phyloP scores from a whole-genome alignment of 2,329 filamentous ascomycete species.

The Nemania sp. region DNA sequence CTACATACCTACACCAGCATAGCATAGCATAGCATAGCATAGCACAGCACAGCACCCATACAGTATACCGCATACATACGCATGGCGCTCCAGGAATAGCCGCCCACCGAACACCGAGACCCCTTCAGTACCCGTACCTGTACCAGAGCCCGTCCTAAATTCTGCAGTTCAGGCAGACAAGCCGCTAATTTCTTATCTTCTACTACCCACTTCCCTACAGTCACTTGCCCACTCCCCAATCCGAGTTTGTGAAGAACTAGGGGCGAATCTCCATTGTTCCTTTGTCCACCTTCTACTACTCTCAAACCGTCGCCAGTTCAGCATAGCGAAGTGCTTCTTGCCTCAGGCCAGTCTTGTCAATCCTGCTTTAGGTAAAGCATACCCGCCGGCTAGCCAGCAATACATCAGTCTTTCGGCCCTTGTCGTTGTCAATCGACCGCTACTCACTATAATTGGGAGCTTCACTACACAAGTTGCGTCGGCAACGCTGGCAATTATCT shows the following conservation, averaged over 20 bases:
- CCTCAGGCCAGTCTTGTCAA: conserved; percentile 3
- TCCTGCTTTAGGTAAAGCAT: conserved; percentile 12
- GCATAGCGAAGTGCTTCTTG: conserved; percentile 14
- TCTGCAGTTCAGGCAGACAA: conserved; percentile 40
- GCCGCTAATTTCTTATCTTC: conserved; percentile 42
- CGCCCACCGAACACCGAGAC: conserved; percentile 31
- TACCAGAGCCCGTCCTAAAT: background rate
- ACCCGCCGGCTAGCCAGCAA: background rate
- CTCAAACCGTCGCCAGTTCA: conserved; percentile 11
- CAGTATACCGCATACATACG: background rate
- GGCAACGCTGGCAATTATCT: conserved; percentile 28
- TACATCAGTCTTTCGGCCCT: conserved; percentile 12
- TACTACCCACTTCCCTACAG: conserved; percentile 28
- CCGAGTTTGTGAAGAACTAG: conserved; percentile 40
- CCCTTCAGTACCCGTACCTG: conserved; percentile 11
- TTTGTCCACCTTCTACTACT: conserved; percentile 17
- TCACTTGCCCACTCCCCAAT: conserved; percentile 30
- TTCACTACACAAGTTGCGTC: conserved; percentile 20
- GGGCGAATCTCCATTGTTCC: conserved; percentile 37
- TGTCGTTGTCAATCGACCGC: conserved; percentile 1
- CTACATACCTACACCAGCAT: background rate
- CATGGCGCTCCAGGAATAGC: conserved; percentile 28
- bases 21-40: too few species aligned
- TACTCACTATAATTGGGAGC: conserved; percentile 18
- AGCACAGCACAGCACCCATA: too few species aligned